Evolutionary conservation across 2,329 filamentous ascomycete species (phyloP).

Genomic region (Thelonectria rubi): DNA sequence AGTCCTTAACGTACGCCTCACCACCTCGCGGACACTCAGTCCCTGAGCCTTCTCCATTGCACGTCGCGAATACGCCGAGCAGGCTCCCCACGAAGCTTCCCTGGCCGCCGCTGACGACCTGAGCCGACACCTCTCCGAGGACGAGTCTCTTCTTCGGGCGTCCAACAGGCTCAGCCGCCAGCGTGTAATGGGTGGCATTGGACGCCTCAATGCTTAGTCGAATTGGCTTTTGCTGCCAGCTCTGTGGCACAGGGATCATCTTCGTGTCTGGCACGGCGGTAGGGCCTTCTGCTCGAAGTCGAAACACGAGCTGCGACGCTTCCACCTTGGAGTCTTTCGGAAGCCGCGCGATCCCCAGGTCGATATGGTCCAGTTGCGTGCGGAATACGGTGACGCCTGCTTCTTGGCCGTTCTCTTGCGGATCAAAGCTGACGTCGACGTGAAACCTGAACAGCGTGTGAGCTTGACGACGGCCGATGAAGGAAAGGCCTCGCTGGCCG

Average conservation of each 20-base stretch:
- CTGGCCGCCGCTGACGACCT: constrained; percentile 22
- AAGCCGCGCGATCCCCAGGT: constrained; percentile 18
- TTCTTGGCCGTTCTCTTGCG: constrained; percentile 9
- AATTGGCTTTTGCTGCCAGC: constrained; percentile 17
- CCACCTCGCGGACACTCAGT: constrained; percentile 22
- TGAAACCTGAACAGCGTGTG: constrained; percentile 26
- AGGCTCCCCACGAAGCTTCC: constrained; percentile 27
- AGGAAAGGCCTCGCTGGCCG: not conserved
- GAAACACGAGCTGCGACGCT: constrained; percentile 13
- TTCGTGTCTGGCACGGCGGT: constrained; percentile 1
- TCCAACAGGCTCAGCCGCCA: constrained; percentile 9
- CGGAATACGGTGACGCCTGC: constrained; percentile 26
- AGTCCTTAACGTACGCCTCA: constrained; percentile 14
- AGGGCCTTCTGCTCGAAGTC: constrained; percentile 21
- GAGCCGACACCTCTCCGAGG: constrained; percentile 18
- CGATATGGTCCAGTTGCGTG: constrained; percentile 32
- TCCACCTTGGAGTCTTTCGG: not conserved
- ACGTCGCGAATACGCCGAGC: constrained; percentile 30
- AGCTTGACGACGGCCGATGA: not conserved
- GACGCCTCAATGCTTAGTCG: constrained; percentile 14
- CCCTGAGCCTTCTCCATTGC: constrained; percentile 24
- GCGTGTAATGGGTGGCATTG: constrained; percentile 26
- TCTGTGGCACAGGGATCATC: constrained; percentile 15
- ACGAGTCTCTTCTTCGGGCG: not conserved
- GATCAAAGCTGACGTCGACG: constrained; percentile 22